Evolutionary conservation across 345 rosid genomes (phyloP), one percentile per base, ranked within the genome.

Genomic region (Brassica juncea): DNA sequence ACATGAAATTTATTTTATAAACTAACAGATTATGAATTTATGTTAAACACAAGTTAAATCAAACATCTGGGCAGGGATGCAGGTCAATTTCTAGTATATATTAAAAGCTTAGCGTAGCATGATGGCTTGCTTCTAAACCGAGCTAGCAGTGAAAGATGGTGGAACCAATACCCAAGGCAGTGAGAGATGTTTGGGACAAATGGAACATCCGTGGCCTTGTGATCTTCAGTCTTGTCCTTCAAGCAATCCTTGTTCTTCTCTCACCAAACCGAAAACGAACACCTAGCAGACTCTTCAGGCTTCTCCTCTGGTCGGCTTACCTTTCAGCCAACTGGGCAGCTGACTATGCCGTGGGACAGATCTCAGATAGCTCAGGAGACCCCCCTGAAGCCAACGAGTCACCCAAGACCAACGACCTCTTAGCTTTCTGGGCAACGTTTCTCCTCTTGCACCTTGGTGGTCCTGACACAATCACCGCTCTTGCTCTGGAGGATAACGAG

Each of bases 181-280:
- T 84, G 62, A 78, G 25, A 83, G 59, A 63, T 4, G 0, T 66
- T 0, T 88, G 92, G 90, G 84, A 81, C 25, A 32, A 44, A 27
- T 88, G 92, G 92, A 88, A 87, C 60, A 81, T 88, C 54, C 64
- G 89, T 15, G 88, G 87, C 3, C 77, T 86, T 57, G 80, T 90
- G 5, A 79, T 88, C 31, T 74, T 83, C 72, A 90, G 92, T 78
- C 90, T 88, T 31, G 27, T 69, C 0, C 68, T 90, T 69, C 94
- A 90, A 27, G 25, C 81, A 49, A 44, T 84, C 65, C 87, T 90
- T 39, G 70, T 88, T 34, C 39, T 86, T 25, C 44, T 84, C 2
- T 86, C 94, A 3, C 89, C 88, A 4, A 73, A 71, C 30, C 57
- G 91, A 73, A 87, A 87, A 76, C 75, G 82, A 11, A 80, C 88